Conservation (phyloP, 805 yeast species). For the Kazachstania psychrophila region DNA sequence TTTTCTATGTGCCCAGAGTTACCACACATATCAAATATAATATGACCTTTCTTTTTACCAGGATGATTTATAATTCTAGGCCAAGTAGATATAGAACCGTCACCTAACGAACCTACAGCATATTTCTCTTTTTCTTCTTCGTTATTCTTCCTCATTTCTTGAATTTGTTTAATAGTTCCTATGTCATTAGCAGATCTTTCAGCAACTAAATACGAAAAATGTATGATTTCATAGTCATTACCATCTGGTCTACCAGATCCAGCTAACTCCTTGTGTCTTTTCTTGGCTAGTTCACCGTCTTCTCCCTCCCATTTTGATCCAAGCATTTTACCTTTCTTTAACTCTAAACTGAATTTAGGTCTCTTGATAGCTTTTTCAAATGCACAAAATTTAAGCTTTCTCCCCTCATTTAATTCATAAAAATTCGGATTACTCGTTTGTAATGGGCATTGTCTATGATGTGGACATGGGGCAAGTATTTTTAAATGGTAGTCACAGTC, state of each 20-base stretch:
- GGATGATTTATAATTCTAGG: conserved; percentile 72
- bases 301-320: conserved; percentile 63
- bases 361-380: conserved; percentile 63
- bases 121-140: conserved; percentile 9
- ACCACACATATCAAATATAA: conserved; percentile 68
- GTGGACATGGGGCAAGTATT: conserved; percentile 84
- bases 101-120: conserved; percentile 20
- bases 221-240: conserved; percentile 59
- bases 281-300: conserved; percentile 45
- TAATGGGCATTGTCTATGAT: conserved; percentile 77
- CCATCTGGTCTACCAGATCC: conserved; percentile 80
- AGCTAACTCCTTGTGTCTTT: conserved; percentile 32
- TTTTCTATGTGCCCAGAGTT: conserved; percentile 73
- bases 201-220: conserved; percentile 64
- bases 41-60: conserved; percentile 71
- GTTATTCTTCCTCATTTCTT: conserved; percentile 31
- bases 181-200: conserved; percentile 45
- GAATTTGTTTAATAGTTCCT: conserved; percentile 34
- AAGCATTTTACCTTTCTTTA: conserved; percentile 70
- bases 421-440: conserved; percentile 68
- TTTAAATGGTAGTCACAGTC: conserved; percentile 44
- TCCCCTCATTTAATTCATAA: conserved; percentile 47
- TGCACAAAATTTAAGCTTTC: conserved; percentile 63
- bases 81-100: conserved; percentile 36
- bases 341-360: conserved; percentile 71